Base-by-base conservation (phyloP, 2,329 filamentous ascomycete genomes). In the Nothophoma quercina region DNA sequence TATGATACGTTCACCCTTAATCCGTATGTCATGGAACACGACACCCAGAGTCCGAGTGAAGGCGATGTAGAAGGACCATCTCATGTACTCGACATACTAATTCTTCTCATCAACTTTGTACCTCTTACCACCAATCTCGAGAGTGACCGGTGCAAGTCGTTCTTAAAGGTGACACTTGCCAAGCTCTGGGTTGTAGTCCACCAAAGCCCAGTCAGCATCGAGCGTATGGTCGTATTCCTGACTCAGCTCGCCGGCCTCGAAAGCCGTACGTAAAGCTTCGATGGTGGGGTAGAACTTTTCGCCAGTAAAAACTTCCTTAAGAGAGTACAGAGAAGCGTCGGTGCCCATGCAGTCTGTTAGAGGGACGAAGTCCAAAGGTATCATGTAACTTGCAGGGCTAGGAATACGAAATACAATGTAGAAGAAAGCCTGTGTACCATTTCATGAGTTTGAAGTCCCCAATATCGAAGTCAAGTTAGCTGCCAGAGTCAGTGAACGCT, bases 1-100 rank as follows among this genome's bases (percentile, higher is more conserved):
- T 4, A 86, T 67, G 9, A 85, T 71, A 2, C 81, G 71, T 53
- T 84, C 76, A 9, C 80, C 82, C 58, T 83, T 81, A 73, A 79
- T 83, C 16, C 74, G 73, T 39, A 86, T 80, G 54, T 85, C 79
- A 58, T 81, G 80, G 2, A 85, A 69, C 10, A 75, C 67, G 39
- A 85, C 71, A 0, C 82, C 83, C 0, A 76, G 74, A 43, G 81
- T 80, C 13, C 76, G 69, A 1, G 72, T 76, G 48, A 82, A 82
- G 3, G 72, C 74, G n/a, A 83, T 71, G 56, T 80, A 85, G 59
- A 85, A 83, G 38, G 67, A 75, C 56, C 75, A 82, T 33, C 75
- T 78, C 78, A 81, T 79, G 74, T 77, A 81, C 51, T 78, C 70
- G 22, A 82, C 71, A 44, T 79, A 81, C 46, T 78, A 74, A 9